Conservation (phyloP, 352 stramenopile genomes). For the Phytopythium boreale region DNA sequence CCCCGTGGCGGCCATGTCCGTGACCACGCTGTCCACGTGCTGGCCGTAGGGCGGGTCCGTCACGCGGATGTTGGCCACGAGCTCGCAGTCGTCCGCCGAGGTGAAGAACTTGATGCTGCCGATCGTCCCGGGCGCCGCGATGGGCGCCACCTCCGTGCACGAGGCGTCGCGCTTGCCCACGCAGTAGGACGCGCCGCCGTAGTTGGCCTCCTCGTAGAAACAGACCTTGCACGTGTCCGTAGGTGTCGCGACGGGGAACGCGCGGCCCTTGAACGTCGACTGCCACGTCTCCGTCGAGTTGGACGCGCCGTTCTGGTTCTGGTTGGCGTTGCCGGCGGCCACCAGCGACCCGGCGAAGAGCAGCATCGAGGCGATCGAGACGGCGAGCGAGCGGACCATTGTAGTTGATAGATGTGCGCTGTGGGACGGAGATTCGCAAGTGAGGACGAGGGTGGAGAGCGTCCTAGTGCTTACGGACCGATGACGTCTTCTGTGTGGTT, state of each 20-base stretch:
- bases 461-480: neutral
- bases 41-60: conserved; percentile 31
- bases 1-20: conserved; percentile 27
- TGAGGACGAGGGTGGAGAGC: neutral
- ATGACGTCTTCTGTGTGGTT: neutral
- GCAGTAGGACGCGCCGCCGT: conserved; percentile 26
- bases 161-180: conserved; percentile 24
- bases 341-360: conserved; percentile 9
- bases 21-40: conserved; percentile 25
- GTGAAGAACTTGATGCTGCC: conserved; percentile 40
- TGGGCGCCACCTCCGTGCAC: conserved; percentile 28
- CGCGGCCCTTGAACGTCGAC: conserved; percentile 3
- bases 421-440: neutral
- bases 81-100: conserved; percentile 17
- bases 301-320: conserved; percentile 1
- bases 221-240: conserved; percentile 30
- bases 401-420: neutral
- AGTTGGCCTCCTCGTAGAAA: conserved; percentile 40
- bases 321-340: conserved; percentile 1
- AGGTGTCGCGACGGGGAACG: conserved; percentile 13
- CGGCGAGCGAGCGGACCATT: conserved; percentile 2
- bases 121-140: conserved; percentile 33
- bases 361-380: conserved; percentile 3
- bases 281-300: conserved; percentile 2
- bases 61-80: conserved; percentile 39